Evolutionary conservation across 2,329 filamentous ascomycete species (phyloP), one percentile per base, ranked within the genome.

Genomic region (Fusarium tuaranense): DNA sequence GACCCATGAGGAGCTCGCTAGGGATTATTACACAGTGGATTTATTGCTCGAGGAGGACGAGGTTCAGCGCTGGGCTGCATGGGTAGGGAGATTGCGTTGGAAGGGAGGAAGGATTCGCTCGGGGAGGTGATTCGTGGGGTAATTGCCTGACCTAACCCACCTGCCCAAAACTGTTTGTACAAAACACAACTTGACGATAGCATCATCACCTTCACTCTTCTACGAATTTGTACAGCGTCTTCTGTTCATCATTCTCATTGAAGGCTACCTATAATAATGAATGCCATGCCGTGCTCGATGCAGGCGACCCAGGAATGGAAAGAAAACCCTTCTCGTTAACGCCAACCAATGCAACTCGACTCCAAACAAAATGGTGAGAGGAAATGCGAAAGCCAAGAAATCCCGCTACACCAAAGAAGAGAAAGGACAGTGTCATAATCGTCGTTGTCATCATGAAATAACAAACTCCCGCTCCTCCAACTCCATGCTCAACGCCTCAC

Each of bases 1-100:
- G 38, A 87, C 84, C 6, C 94, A 97, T 80, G 94, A 97, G 86
- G 93, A 93, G 77, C 83, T 97, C 75, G 95, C 94, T 16, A 87
- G 88, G 76, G 84, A 92, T 64, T 95, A 88, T 80, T 94, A 91
- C 83, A 95, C 91, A 0, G 90, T 97, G 8, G 94, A 96, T 65
- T 82, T 88, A 75, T 85, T 97, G 72, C 80, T 92, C 79, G 89
- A 87, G 78, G 89, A 93, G 81, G 92, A 94, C 46, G 93, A 95
- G 85, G 91, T 97, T 13, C 84, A 87, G 82, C 88, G 85, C 74
- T 97, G 93, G 88, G 92, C 90, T 12, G 85, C 81, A 60, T 97
- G 94, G 94, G 92, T 94, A 66, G 88, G 90, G 8, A 88, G 88
- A 76, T 86, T 97, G 73, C 86, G 94, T 77, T 95, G 94, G 94